These are phyloP conservation scores for Castanea mollissima DNA, from an alignment of 306 rosid genomes.

Conservation along the genomic window DNA sequence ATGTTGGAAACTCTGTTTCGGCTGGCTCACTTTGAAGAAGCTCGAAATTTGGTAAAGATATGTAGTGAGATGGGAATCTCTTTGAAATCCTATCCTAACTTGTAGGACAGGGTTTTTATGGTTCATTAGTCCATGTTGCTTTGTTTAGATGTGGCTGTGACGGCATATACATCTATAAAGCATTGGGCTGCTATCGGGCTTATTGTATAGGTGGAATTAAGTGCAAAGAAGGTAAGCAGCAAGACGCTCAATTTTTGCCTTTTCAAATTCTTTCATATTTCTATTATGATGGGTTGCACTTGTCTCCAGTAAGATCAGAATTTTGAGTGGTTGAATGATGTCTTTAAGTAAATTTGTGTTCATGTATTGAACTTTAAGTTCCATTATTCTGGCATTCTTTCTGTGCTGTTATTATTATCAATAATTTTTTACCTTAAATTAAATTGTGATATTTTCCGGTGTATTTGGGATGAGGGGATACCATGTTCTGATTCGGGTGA, in stretches of 20 bases:
- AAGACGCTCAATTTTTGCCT: background rate
- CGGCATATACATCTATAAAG: background rate
- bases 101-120: slow-evolving; percentile 7
- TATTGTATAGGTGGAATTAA: background rate
- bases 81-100: slow-evolving; percentile 29
- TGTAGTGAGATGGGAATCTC: slow-evolving; percentile 37
- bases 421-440: background rate
- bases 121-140: background rate
- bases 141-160: too few species aligned
- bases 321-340: background rate
- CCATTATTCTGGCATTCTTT: background rate
- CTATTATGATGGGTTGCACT: background rate
- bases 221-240: background rate
- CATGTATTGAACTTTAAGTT: background rate
- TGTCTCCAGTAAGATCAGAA: background rate
- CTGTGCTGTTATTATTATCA: background rate
- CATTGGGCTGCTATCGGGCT: background rate
- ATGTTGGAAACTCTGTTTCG: slow-evolving; percentile 44
- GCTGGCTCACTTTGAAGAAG: slow-evolving; percentile 41
- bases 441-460: background rate
- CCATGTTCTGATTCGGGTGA: background rate
- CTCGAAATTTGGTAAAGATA: slow-evolving; percentile 43
- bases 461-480: too few species aligned
- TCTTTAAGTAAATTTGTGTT: background rate
- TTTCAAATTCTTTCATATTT: background rate